These are phyloP conservation scores for Hemisphaericaspora xylofermentans DNA, from an alignment of 1,139 yeast species.

Conservation along the genomic window DNA sequence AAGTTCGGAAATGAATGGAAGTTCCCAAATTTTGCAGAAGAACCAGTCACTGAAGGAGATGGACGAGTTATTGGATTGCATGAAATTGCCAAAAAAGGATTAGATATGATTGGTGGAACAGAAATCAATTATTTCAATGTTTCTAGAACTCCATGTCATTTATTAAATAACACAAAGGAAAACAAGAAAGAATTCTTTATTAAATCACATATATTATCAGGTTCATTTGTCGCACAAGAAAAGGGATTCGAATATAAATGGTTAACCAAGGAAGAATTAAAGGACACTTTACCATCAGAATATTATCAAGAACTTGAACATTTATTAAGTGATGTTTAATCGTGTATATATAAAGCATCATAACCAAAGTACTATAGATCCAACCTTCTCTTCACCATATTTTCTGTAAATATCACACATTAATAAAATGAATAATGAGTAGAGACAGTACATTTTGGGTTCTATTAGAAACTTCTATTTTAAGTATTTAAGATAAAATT, in stretches of 20 bases:
- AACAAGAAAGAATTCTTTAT: conserved; percentile 61
- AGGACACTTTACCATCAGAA: conserved; percentile 48
- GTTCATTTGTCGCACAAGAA: conserved; percentile 60
- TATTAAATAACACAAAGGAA: conserved; percentile 29
- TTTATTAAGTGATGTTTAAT: conserved; percentile 46
- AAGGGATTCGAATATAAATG: conserved; percentile 55
- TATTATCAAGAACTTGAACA: conserved; percentile 58
- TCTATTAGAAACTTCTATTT: background rate
- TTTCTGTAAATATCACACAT: conserved; percentile 1
- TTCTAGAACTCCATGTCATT: conserved; percentile 83
- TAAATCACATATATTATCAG: conserved; percentile 90
- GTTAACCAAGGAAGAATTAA: conserved; percentile 81
- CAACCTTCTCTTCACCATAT: too few species aligned
- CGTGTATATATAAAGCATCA: conserved; percentile 5
- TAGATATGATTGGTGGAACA: conserved; percentile 70
- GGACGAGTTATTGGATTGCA: conserved; percentile 55
- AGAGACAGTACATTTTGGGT: background rate
- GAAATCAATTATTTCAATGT: conserved; percentile 85
- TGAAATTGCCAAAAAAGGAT: conserved; percentile 71
- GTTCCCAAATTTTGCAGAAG: conserved; percentile 66
- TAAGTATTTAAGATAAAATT: background rate
- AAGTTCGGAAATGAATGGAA: conserved; percentile 59
- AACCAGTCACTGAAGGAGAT: conserved; percentile 17
- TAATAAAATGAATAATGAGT: conserved; percentile 1
- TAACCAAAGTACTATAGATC: too few species aligned